Evolutionary conservation across 2,329 filamentous ascomycete species (phyloP), one percentile per base, ranked within the genome.

Genomic region (Beauveria varroae): DNA sequence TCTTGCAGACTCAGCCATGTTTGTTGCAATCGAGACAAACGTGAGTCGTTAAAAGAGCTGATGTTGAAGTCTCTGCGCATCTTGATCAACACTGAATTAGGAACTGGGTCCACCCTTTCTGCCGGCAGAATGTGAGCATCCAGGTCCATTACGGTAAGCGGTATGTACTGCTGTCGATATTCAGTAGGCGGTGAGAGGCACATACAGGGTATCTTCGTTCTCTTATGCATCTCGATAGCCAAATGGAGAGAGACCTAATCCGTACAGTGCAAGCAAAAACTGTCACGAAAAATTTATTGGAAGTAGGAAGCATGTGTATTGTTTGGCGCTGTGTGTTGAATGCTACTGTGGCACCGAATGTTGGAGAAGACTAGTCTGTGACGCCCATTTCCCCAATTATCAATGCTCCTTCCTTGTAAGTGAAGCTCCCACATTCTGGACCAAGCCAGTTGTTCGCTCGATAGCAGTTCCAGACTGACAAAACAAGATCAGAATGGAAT

Each of bases 1-100:
- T 46, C 71, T 67, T 43, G 67, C 62, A 57, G 69, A 69, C 2
- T 74, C 72, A 3, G 68, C 64, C 74, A 75, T 75, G 59, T 20
- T 60, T 18, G 10, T 44, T 43, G 8, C 18, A 43, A 18, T 51
- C 34, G 47, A 30, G 8, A 26, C 40, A 5, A 37, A 44, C 28
- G 43, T 22, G 18, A 41, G 28, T 44, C 12, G 40, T 22, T 18
- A 5, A 40, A 6, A 28, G 52, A 40, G 41, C 43, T 44, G 40
- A 40, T 40, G 47, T 54, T 22, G 37, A 62, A 59, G 47, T 59
- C 56, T 59, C 56, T 59, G 50, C 43, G 37, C 43, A 59, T 44
- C 22, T 43, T 43, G 34, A 22, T 50, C 56, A 54, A 53, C 51
- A 24, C 46, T 44, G 22, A n/a, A 54, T 40, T 20, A 3, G 46